phyloP scores from a whole-genome alignment of 441 rosid genomes.

The Gossypium aridum region DNA sequence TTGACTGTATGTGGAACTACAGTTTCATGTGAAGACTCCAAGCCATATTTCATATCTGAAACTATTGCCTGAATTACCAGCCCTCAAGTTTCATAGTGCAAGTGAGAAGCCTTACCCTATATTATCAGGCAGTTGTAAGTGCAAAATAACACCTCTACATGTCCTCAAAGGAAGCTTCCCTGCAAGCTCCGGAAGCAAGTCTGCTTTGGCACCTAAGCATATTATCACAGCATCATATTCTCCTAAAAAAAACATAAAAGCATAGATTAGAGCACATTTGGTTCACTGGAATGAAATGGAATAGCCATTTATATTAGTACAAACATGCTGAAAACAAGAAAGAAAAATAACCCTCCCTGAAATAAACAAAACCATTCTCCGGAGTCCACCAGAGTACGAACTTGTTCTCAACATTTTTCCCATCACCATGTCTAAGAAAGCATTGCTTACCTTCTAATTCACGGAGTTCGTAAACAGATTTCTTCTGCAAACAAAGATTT shows the following conservation, averaged over 20 bases:
- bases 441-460: slow-evolving; percentile 58
- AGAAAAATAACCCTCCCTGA: background rate
- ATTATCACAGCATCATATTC: slow-evolving; percentile 71
- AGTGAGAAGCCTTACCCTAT: slow-evolving; percentile 32
- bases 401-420: background rate
- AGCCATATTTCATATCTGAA: background rate
- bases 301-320: background rate
- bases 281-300: background rate
- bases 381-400: background rate
- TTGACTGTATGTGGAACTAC: background rate
- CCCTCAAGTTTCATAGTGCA: background rate
- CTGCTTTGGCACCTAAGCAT: slow-evolving; percentile 82
- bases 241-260: slow-evolving; percentile 29
- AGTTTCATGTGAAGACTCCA: background rate
- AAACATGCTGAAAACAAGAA: background rate
- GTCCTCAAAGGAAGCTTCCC: slow-evolving; percentile 88
- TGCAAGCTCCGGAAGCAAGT: slow-evolving; percentile 56
- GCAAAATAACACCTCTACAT: slow-evolving; percentile 80
- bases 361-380: background rate
- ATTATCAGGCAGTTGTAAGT: slow-evolving; percentile 47
- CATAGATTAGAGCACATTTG: background rate
- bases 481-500: slow-evolving; percentile 44
- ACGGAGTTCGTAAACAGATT: slow-evolving; percentile 40
- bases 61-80: background rate
- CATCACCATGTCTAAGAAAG: background rate